phyloP scores from a whole-genome alignment of 352 stramenopile species.

The Phytophthora pluvialis region DNA sequence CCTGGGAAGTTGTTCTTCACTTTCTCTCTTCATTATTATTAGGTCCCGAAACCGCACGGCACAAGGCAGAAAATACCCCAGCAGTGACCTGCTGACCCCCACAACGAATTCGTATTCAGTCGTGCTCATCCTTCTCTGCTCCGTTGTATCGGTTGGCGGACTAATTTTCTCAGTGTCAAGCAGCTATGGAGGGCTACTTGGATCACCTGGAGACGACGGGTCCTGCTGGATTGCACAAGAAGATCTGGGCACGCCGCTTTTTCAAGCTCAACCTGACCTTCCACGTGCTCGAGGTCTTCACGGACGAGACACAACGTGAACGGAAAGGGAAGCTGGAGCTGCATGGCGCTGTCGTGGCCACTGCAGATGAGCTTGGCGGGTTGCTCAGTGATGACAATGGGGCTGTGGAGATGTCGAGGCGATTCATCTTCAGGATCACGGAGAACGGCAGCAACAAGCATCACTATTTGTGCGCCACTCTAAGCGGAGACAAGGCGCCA shows the following conservation, averaged over 20 bases:
- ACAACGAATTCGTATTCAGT: slow-evolving; percentile 1
- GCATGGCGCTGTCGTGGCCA: slow-evolving; percentile 45
- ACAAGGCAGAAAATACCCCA: slow-evolving; percentile 5
- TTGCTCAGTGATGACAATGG: slow-evolving; percentile 38
- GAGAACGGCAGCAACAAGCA: slow-evolving; percentile 36
- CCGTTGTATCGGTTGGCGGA: not conserved
- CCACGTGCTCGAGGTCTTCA: slow-evolving; percentile 69
- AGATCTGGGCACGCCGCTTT: slow-evolving; percentile 58
- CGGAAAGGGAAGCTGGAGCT: slow-evolving; percentile 59
- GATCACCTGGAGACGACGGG: slow-evolving; percentile 53
- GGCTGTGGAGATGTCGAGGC: slow-evolving; percentile 58
- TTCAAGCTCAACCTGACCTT: slow-evolving; percentile 54
- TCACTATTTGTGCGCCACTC: slow-evolving; percentile 69
- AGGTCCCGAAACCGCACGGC: slow-evolving; percentile 16
- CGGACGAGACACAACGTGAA: slow-evolving; percentile 43
- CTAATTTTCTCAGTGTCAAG: slow-evolving; percentile 7
- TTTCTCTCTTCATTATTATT: slow-evolving; percentile 26
- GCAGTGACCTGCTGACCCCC: not conserved
- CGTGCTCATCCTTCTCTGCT: not conserved
- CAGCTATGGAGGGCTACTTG: slow-evolving; percentile 63
- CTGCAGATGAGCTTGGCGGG: slow-evolving; percentile 62
- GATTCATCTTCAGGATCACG: slow-evolving; percentile 72
- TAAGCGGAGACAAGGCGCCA: slow-evolving; percentile 13
- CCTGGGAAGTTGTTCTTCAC: not conserved
- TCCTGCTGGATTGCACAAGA: slow-evolving; percentile 39